Evolutionary conservation across 441 rosid species (phyloP), one percentile per base, ranked within the genome.

Genomic region (Metrosideros polymorpha): DNA sequence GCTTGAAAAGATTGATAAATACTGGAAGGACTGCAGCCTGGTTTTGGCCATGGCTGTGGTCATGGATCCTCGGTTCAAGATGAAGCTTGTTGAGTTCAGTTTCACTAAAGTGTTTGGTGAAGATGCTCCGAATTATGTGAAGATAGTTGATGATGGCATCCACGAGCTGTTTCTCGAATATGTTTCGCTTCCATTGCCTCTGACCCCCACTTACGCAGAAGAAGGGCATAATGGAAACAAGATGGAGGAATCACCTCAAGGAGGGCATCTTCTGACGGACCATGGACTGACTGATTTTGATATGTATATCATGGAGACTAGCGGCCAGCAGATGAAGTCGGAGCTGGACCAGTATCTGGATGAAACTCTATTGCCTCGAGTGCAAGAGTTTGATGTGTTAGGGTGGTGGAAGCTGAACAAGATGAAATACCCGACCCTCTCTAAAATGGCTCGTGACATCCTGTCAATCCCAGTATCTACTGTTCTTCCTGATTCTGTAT

Each of bases 11-110:
- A 90, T 96, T 32, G 91, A 90, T 87, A 90, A 90, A 85, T 96
- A 96, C 91, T 94, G 97, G 98, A 93, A 90, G 87, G 96, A 94
- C 83, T 94, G 95, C 84, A 91, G 97, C 94, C 89, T 95, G 89
- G 93, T 93, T 88, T 88, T 97, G 93, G 97, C 98, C 22, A 85
- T 93, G 87, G 97, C 98, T 7, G 86, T 88, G 50, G 94, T 94
- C 84, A 94, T 97, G 99, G 99, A 97, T 92, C 98, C 99, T 17
- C 94, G 98, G 79, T 97, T 96, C 92, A 97, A 95, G 91, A 92
- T 97, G 99, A 97, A 95, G 91, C 97, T 97, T 42, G 98, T 97
- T 6, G 98, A 96, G 90, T 96, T 95, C 89, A 95, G 97, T 88
- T 97, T 97, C 90, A 89, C 88, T 5, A 95, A 94, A 88, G 88